Conservation (phyloP, 768 basidiomycete species). For the Trametes villosa region DNA sequence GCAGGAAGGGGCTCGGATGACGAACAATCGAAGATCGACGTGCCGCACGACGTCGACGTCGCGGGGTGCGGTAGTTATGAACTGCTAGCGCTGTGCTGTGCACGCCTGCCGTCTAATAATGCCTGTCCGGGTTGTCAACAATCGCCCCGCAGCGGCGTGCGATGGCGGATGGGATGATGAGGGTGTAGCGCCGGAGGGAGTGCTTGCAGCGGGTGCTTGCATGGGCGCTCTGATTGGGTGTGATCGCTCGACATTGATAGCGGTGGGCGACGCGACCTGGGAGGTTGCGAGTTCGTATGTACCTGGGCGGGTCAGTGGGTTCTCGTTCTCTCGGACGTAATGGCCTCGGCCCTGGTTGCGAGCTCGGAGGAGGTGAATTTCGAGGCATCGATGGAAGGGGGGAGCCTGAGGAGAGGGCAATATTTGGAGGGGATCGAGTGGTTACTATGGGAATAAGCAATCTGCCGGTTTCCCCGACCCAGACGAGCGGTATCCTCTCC, state of each 20-base stretch:
- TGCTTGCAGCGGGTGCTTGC: background rate
- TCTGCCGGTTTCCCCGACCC: constrained; percentile 31
- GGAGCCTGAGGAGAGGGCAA: constrained; percentile 5
- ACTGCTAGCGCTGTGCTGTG: background rate
- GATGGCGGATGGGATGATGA: background rate
- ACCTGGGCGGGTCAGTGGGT: no score
- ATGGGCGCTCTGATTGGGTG: no score
- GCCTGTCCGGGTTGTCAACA: background rate
- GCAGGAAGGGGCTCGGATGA: background rate
- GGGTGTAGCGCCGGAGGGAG: background rate
- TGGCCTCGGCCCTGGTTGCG: no score
- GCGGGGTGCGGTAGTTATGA: background rate
- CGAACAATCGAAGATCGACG: background rate
- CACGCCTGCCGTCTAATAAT: background rate
- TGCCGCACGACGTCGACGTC: background rate
- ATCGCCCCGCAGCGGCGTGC: background rate
- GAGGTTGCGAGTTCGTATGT: no score
- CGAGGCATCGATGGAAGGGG: background rate
- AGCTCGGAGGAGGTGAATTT: no score
- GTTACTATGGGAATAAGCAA: constrained; percentile 26
- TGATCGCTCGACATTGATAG: no score
- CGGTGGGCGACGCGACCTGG: no score
- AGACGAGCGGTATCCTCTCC: constrained; percentile 15
- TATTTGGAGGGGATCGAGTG: background rate
- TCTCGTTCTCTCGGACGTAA: no score